Conservation (phyloP, 2,329 filamentous ascomycete genomes). For the Aspergillus transmontanensis region DNA sequence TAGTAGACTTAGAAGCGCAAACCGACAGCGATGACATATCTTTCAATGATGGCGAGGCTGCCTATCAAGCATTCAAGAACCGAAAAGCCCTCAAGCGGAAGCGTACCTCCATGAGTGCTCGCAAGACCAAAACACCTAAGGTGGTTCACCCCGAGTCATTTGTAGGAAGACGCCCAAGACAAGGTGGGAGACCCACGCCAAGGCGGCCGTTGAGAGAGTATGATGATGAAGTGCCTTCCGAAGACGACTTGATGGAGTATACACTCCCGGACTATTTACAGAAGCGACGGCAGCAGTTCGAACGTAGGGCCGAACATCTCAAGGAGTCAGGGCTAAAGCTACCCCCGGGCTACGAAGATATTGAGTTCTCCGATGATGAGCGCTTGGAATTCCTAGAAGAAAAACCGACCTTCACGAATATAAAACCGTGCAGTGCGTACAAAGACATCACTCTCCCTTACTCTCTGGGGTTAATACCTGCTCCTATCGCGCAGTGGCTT, state of each 20-base stretch:
- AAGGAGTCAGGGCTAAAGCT: slow-evolving; percentile 71
- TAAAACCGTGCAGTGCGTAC: slow-evolving; percentile 68
- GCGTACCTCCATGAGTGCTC: slow-evolving; percentile 51
- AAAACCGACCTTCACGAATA: slow-evolving; percentile 67
- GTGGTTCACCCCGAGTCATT: slow-evolving; percentile 43
- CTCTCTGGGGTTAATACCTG: slow-evolving; percentile 81
- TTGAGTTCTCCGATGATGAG: slow-evolving; percentile 76
- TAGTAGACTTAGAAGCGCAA: slow-evolving; percentile 25
- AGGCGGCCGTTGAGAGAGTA: slow-evolving; percentile 43
- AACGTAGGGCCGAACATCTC: slow-evolving; percentile 60
- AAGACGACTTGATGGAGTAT: slow-evolving; percentile 59
- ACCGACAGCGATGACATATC: slow-evolving; percentile 33
- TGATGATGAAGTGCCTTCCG: slow-evolving; percentile 51
- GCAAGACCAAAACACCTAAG: slow-evolving; percentile 49
- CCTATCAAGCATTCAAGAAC: slow-evolving; percentile 67
- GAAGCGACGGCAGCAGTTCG: slow-evolving; percentile 69
- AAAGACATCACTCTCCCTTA: slow-evolving; percentile 73
- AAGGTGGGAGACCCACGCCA: slow-evolving; percentile 25
- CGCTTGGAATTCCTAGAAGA: slow-evolving; percentile 64
- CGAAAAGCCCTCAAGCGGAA: slow-evolving; percentile 58
- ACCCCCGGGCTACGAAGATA: slow-evolving; percentile 74
- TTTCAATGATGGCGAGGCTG: slow-evolving; percentile 44
- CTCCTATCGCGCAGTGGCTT: slow-evolving; percentile 85
- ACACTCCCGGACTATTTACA: slow-evolving; percentile 73
- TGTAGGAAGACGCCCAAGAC: slow-evolving; percentile 36